phyloP scores from a whole-genome alignment of 768 basidiomycete species.

The Tricholoma hemisulphureum region DNA sequence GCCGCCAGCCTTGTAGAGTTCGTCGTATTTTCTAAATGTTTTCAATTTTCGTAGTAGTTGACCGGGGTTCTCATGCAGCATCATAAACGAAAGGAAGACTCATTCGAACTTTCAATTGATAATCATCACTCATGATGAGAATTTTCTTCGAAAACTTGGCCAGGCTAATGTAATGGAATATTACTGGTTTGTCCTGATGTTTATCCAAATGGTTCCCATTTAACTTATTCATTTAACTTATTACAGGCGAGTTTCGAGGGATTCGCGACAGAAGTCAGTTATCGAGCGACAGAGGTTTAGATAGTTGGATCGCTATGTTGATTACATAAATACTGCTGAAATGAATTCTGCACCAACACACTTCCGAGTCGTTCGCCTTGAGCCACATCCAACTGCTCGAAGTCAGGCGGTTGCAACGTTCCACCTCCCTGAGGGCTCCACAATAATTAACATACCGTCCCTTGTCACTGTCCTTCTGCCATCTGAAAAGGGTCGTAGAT shows the following conservation, averaged over 20 bases:
- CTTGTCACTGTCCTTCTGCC: conserved; percentile 51
- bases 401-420: conserved; percentile 46
- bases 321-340: background rate
- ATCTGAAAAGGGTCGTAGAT: conserved; percentile 60
- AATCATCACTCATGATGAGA: conserved; percentile 96
- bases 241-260: conserved; percentile 75
- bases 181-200: conserved; percentile 72
- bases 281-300: conserved; percentile 70
- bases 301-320: too few relatives aligned
- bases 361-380: conserved; percentile 35
- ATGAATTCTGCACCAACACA: background rate
- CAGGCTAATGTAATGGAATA: conserved; percentile 92
- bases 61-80: conserved; percentile 45
- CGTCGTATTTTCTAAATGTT: conserved; percentile 30
- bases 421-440: conserved; percentile 43
- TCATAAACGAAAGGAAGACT: conserved; percentile 88
- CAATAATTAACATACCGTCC: conserved; percentile 44
- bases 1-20: conserved; percentile 91
- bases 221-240: background rate
- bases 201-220: background rate
- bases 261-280: conserved; percentile 71
- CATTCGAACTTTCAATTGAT: conserved; percentile 95
- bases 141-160: conserved; percentile 87
- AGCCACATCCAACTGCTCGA: conserved; percentile 47
- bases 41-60: conserved; percentile 3